Base-by-base conservation (phyloP, 495 filamentous ascomycete genomes). In the Bacidia gigantensis region DNA sequence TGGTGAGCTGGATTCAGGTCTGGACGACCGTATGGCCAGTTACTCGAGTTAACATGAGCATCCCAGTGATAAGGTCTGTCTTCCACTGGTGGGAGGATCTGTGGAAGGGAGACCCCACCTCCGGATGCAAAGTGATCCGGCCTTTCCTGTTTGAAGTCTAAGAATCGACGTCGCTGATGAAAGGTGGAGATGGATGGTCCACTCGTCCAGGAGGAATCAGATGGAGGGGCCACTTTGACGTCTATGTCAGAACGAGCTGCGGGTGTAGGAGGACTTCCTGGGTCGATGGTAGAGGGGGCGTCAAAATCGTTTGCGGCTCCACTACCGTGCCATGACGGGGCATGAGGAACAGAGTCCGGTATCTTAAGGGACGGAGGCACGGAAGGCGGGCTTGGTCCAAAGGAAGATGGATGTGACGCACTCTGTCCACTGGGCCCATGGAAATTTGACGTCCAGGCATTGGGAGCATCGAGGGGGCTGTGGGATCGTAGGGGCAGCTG, bases 401-500 rank as follows among this genome's bases (percentile, higher is more conserved):
- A 50, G 18, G 10, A 38, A 9, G 47, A 38, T 11, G 21, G 26
- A 35, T 18, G n/a, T 50, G 47, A 50, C n/a, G 26, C 24, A 50
- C 25, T n/a, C 2, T 50, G 47, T 38, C 32, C 47, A 22, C 26
- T 38, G 1, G 47, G 17, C 17, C 17, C 23, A 18, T 24, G 29
- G 10, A 38, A 35, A 21, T 50, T 20, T 29, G n/a, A n/a, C n/a
- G 14, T 35, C 47, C 47, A 50, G 47, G 25, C 47, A 25, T n/a
- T 50, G 18, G 47, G 47, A 38, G 25, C 47, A 50, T 29, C 3
- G 24, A 50, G 22, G 47, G 47, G 47, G 47, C 47, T 50, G 47
- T 50, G 47, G 25, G 22, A 47, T 18, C 26, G 47, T 9, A 29
- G 25, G 14, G 25, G 24, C 32, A 32, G 47, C 47, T 50, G 47